phyloP scores from a whole-genome alignment of 2,329 filamentous ascomycete species.

The Microsporum ferrugineum region DNA sequence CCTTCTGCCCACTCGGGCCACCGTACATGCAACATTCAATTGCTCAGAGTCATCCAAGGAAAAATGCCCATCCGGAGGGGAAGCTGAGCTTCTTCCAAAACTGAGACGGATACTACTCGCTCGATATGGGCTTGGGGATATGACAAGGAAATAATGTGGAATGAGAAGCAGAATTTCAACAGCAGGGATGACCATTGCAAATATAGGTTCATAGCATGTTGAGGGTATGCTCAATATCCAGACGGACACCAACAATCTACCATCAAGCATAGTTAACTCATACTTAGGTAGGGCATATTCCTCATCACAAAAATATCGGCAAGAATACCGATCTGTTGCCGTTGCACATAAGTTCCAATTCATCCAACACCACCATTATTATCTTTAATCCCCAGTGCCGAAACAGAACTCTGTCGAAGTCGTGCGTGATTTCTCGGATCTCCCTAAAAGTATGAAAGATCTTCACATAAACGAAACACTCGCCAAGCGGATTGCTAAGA shows the following conservation, averaged over 20 bases:
- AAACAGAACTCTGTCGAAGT: slow-evolving; percentile 41
- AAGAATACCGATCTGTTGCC: slow-evolving; percentile 39
- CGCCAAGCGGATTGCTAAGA: slow-evolving; percentile 37
- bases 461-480: slow-evolving; percentile 28
- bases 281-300: slow-evolving; percentile 34
- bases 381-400: slow-evolving; percentile 33
- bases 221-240: slow-evolving; percentile 31
- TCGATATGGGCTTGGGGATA: slow-evolving; percentile 38
- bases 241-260: not conserved
- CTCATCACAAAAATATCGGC: slow-evolving; percentile 41
- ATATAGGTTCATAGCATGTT: slow-evolving; percentile 44
- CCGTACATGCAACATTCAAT: slow-evolving; percentile 30
- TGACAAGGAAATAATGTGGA: slow-evolving; percentile 34
- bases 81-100: slow-evolving; percentile 33
- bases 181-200: slow-evolving; percentile 43
- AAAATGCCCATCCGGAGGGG: slow-evolving; percentile 41
- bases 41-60: slow-evolving; percentile 30
- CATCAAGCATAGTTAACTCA: not conserved
- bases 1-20: slow-evolving; percentile 19
- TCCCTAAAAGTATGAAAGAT: slow-evolving; percentile 30
- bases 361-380: slow-evolving; percentile 38
- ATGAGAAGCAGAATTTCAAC: slow-evolving; percentile 32
- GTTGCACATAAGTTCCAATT: slow-evolving; percentile 39
- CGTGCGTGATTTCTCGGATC: slow-evolving; percentile 45
- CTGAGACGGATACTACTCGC: slow-evolving; percentile 27